These are phyloP conservation scores for Trichoderma aggressivum DNA, from an alignment of 2,329 filamentous ascomycete species.

Conservation along the genomic window DNA sequence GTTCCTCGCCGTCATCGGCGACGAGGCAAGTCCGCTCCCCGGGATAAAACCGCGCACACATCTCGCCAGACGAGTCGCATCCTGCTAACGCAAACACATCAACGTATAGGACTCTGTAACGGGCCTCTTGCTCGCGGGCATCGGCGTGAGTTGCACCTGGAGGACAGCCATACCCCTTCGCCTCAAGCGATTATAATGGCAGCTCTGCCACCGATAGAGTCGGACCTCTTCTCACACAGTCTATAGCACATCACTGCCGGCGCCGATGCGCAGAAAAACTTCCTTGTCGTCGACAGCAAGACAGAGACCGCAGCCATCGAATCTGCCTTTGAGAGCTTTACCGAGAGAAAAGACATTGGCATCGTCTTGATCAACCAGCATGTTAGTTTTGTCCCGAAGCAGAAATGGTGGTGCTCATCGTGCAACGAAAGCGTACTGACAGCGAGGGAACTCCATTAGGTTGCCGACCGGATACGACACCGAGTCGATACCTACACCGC, in stretches of 20 bases:
- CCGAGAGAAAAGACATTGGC: slow-evolving; percentile 89
- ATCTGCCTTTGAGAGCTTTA: slow-evolving; percentile 84
- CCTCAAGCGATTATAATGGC: background rate
- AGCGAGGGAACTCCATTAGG: slow-evolving; percentile 64
- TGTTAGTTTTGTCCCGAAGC: slow-evolving; percentile 51
- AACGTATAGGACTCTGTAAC: slow-evolving; percentile 81
- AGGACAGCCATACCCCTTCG: background rate
- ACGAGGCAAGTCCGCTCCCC: slow-evolving; percentile 64
- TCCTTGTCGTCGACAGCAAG: slow-evolving; percentile 92
- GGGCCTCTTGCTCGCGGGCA: slow-evolving; percentile 87
- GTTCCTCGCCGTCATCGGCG: slow-evolving; percentile 95
- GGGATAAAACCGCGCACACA: background rate
- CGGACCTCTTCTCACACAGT: background rate
- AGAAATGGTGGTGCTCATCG: too few relatives aligned
- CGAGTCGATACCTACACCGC: slow-evolving; percentile 88
- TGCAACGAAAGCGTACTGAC: slow-evolving; percentile 22
- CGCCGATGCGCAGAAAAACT: slow-evolving; percentile 93
- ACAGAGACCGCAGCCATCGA: slow-evolving; percentile 88
- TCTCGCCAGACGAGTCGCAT: background rate
- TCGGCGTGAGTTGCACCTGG: slow-evolving; percentile 63
- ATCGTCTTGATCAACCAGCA: slow-evolving; percentile 98
- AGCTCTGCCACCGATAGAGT: background rate
- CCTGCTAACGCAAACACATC: slow-evolving; percentile 26
- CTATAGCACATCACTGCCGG: slow-evolving; percentile 81
- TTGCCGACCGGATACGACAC: slow-evolving; percentile 90